Conservation (phyloP, 1,139 yeast genomes). For the Trichomonascaceae sp. region DNA sequence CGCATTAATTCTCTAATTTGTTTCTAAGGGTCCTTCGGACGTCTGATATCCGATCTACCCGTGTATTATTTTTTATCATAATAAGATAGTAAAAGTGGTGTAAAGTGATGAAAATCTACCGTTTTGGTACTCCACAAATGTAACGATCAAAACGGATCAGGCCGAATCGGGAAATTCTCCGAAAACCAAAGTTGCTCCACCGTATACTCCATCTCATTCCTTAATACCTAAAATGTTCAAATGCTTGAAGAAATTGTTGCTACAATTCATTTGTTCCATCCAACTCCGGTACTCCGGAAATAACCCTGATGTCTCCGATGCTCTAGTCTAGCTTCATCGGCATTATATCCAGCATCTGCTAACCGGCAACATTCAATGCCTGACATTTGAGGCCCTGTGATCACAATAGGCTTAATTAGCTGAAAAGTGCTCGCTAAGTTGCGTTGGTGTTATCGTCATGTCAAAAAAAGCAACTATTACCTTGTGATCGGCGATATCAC, state of each 20-base stretch:
- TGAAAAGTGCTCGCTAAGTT: not conserved
- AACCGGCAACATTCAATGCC: not conserved
- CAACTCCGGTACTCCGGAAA: not conserved
- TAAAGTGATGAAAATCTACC: not conserved
- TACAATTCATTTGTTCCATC: not conserved
- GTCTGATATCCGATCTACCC: not conserved
- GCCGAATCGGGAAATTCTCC: not conserved
- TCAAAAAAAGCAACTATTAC: not conserved
- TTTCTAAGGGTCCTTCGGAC: not conserved
- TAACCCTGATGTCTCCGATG: not conserved
- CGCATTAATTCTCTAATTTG: too few relatives aligned
- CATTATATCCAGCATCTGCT: not conserved
- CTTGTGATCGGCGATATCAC: not conserved
- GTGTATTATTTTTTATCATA: not conserved
- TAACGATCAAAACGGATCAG: not conserved
- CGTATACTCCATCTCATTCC: not conserved
- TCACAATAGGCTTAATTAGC: not conserved
- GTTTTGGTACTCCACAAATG: not conserved
- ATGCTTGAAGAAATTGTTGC: not conserved
- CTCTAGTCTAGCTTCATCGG: not conserved
- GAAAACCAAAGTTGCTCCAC: not conserved
- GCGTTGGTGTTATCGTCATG: not conserved
- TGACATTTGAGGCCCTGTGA: not conserved
- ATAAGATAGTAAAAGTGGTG: too few relatives aligned
- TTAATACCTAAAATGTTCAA: not conserved